A percentile compares a stretch with the other conserved stretches of the same genome.
Evolutionary conservation across 129 eudicot genomes (phyloP).

Genomic region (Rutidosis leptorrhynchoides): DNA sequence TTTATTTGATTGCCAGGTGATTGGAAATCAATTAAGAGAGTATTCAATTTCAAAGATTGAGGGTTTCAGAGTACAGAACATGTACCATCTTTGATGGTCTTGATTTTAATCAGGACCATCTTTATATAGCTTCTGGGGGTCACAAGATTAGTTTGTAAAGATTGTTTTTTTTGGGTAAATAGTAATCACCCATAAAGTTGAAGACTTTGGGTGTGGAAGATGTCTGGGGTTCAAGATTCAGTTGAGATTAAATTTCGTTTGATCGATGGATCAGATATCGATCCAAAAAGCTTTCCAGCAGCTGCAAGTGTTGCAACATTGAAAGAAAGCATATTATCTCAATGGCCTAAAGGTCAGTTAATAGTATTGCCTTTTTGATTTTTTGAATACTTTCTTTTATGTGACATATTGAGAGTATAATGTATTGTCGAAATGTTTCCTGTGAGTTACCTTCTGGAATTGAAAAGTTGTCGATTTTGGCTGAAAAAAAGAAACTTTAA

Average conservation of each 20-base stretch:
- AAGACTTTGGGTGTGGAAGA: conserved; percentile 37
- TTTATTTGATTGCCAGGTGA: conserved; percentile 7
- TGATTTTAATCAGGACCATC: conserved; percentile 30
- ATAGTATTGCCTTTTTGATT: background rate
- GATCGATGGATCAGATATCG: conserved; percentile 82
- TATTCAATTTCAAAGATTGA: conserved; percentile 31
- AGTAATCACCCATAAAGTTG: conserved; percentile 8
- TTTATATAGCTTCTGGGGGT: conserved; percentile 27
- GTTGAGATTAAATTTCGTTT: conserved; percentile 77
- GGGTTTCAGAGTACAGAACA: conserved; percentile 23
- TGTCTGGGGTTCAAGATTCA: conserved; percentile 74
- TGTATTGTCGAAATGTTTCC: background rate
- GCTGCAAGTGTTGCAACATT: conserved; percentile 70
- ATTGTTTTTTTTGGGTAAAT: conserved; percentile 17
- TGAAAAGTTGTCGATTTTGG: too few relatives aligned
- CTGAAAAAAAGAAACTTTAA: too few relatives aligned
- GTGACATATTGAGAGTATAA: background rate
- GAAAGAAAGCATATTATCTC: conserved; percentile 78
- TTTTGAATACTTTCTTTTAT: background rate
- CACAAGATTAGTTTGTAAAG: conserved; percentile 15
- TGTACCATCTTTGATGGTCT: conserved; percentile 27
- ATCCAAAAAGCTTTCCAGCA: conserved; percentile 75
- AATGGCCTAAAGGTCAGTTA: conserved; percentile 84
- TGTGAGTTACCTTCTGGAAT: background rate
- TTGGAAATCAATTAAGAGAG: conserved; percentile 15